Base-by-base conservation (phyloP, 495 filamentous ascomycete genomes). In the Xylaria bambusicola region DNA sequence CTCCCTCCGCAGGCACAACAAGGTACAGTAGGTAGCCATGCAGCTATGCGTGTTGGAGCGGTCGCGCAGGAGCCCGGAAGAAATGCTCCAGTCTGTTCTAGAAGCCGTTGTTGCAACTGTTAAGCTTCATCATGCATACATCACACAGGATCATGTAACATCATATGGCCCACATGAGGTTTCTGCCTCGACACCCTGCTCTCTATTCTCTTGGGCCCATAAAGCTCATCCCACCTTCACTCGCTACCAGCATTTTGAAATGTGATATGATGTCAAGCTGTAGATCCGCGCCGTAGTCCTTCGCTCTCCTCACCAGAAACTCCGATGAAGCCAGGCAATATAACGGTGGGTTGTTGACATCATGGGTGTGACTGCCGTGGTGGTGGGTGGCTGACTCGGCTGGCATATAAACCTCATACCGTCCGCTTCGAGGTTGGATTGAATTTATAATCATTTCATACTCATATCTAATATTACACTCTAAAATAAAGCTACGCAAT, bases 91-190 rank as follows among this genome's bases (percentile, higher is more conserved):
- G 36, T 3, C 12, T 13, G 36, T 38, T 15, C 36, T 15, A 38
- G 36, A 38, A 38, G 15, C 36, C 13, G 36, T 38, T 9, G 13
- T 13, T 33, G 10, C 10, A n/a, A 33, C 31, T 5, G 31, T 54
- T 21, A 33, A 54, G 38, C 52, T 21, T 20, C 52, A 54, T 54
- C 52, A 54, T 54, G 10, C 38, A 29, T 42, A 42, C 52, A 44
- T 44, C 52, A 54, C 26, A n/a, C 20, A 40, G 23, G 21, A 7
- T 21, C 31, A n/a, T 13, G 20, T 15, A 52, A 38, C 24, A 23
- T 29, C 17, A 12, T 15, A 12, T 29, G 18, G 13, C 50, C 35
- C 50, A 12, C 50, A 36, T 40, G 21, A 27, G 21, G 20, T 26
- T 1, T 29, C 26, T 20, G 23, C 7, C 2, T 5, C 26, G 29